phyloP scores from a whole-genome alignment of 2,329 filamentous ascomycete species.

The Fusarium compactum region DNA sequence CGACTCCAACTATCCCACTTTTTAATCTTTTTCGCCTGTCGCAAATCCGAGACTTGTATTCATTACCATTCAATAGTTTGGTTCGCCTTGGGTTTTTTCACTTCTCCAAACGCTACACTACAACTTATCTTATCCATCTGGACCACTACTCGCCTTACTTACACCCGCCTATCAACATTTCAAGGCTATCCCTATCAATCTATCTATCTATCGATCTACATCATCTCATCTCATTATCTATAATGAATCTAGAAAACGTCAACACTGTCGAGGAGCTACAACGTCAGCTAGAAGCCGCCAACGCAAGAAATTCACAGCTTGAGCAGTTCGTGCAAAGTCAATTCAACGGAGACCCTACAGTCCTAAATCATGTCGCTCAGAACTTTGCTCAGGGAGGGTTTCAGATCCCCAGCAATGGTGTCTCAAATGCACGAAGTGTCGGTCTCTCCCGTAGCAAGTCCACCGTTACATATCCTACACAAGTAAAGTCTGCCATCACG shows the following conservation, averaged over 20 bases:
- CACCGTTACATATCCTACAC: slow-evolving; percentile 46
- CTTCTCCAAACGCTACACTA: slow-evolving; percentile 3
- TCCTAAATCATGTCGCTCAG: slow-evolving; percentile 34
- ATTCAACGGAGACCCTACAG: slow-evolving; percentile 35
- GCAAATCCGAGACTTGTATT: slow-evolving; percentile 29
- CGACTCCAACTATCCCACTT: slow-evolving; percentile 41
- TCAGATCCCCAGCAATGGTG: slow-evolving; percentile 38
- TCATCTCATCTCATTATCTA: slow-evolving; percentile 7
- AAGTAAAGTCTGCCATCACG: slow-evolving; percentile 39
- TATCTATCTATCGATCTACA: slow-evolving; percentile 6
- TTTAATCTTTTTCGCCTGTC: slow-evolving; percentile 34
- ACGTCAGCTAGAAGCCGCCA: slow-evolving; percentile 43
- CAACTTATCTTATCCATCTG: slow-evolving; percentile 7
- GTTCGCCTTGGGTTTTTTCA: slow-evolving; percentile 30
- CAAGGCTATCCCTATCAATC: slow-evolving; percentile 28
- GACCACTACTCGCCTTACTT: slow-evolving; percentile 24
- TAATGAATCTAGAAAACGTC: slow-evolving; percentile 44
- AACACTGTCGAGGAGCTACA: slow-evolving; percentile 45
- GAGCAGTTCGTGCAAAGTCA: slow-evolving; percentile 42
- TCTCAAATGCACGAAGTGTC: slow-evolving; percentile 38
- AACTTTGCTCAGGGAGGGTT: slow-evolving; percentile 33
- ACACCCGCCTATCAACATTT: slow-evolving; percentile 22
- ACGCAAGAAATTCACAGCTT: slow-evolving; percentile 41
- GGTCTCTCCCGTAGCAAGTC: slow-evolving; percentile 48
- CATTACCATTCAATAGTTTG: slow-evolving; percentile 15